A percentile compares a stretch with the other conserved stretches of the same genome.
Conservation (phyloP, 2,329 filamentous ascomycete species). For the Claviceps paspali region DNA sequence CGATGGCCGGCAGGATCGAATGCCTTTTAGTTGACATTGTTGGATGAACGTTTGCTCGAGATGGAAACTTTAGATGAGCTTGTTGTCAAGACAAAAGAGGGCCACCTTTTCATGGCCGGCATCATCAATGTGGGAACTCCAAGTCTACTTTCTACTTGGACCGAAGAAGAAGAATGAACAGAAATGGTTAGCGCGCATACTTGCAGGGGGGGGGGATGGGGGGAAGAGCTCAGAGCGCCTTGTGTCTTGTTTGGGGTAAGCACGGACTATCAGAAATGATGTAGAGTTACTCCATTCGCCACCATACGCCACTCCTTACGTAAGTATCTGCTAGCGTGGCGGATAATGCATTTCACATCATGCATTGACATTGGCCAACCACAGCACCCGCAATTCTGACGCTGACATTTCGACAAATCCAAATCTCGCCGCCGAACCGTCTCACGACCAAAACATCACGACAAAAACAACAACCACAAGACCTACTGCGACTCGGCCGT, state of each 20-base stretch:
- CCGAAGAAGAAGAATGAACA: no score
- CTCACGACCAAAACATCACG: constrained; percentile 18
- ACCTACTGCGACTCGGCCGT: constrained; percentile 8
- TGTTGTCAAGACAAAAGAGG: no score
- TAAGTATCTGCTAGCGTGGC: constrained; percentile 16
- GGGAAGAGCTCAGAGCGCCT: no score
- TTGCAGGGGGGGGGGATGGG: no score
- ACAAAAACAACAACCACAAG: constrained; percentile 13
- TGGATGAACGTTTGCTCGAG: no score
- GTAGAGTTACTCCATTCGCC: not conserved
- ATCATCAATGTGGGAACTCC: no score
- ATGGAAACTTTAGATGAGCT: no score
- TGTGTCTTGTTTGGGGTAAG: no score
- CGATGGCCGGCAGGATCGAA: constrained; percentile 38
- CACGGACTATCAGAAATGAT: not conserved
- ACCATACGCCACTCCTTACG: rapidly evolving
- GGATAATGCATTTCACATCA: no score
- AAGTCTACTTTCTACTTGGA: no score
- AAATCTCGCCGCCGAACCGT: constrained; percentile 15
- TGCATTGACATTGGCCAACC: constrained; percentile 27
- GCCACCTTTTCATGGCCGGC: no score
- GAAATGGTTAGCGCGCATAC: no score
- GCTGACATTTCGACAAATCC: constrained; percentile 18
- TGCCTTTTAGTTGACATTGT: constrained; percentile 34
- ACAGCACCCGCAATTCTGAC: constrained; percentile 21